These are phyloP conservation scores for Tolypocladium nubicola DNA, from an alignment of 2,329 filamentous ascomycete species.

Conservation along the genomic window DNA sequence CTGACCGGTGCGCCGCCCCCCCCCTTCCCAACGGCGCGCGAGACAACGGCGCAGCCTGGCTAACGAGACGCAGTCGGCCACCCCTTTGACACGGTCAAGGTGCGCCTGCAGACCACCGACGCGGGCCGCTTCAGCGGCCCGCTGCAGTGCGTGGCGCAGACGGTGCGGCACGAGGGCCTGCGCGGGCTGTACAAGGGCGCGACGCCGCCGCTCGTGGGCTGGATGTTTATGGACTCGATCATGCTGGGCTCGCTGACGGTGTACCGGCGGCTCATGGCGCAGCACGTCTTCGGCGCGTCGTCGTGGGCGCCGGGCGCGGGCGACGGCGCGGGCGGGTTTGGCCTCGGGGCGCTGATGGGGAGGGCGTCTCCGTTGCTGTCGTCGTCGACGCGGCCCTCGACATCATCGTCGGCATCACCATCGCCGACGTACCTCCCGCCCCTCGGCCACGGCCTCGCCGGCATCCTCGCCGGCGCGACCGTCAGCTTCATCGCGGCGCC, in stretches of 20 bases:
- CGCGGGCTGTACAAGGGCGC: slow-evolving; percentile 88
- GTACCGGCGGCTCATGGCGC: slow-evolving; percentile 74
- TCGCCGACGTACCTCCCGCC: slow-evolving; percentile 44
- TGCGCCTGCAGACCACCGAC: slow-evolving; percentile 81
- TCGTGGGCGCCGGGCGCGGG: slow-evolving; percentile 16
- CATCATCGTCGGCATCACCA: neutral
- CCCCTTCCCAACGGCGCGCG: neutral
- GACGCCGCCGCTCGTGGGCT: slow-evolving; percentile 82
- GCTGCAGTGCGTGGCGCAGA: slow-evolving; percentile 74
- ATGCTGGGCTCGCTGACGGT: slow-evolving; percentile 90
- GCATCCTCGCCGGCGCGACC: slow-evolving; percentile 76
- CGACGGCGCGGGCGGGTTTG: slow-evolving; percentile 5
- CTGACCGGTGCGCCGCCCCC: slow-evolving; percentile 53
- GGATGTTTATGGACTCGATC: slow-evolving; percentile 93
- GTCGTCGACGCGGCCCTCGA: neutral
- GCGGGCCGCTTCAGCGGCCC: slow-evolving; percentile 72
- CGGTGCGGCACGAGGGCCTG: slow-evolving; percentile 75
- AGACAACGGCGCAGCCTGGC: neutral
- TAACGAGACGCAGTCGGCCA: slow-evolving; percentile 40
- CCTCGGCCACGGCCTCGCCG: slow-evolving; percentile 78
- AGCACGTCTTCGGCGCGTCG: slow-evolving; percentile 60
- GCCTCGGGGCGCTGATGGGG: slow-evolving; percentile 2
- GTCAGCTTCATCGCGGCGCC: slow-evolving; percentile 90
- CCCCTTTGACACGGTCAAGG: slow-evolving; percentile 93
- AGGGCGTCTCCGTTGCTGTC: neutral